phyloP scores from a whole-genome alignment of 2,329 filamentous ascomycete species.

The Pseudogymnoascus sp. region DNA sequence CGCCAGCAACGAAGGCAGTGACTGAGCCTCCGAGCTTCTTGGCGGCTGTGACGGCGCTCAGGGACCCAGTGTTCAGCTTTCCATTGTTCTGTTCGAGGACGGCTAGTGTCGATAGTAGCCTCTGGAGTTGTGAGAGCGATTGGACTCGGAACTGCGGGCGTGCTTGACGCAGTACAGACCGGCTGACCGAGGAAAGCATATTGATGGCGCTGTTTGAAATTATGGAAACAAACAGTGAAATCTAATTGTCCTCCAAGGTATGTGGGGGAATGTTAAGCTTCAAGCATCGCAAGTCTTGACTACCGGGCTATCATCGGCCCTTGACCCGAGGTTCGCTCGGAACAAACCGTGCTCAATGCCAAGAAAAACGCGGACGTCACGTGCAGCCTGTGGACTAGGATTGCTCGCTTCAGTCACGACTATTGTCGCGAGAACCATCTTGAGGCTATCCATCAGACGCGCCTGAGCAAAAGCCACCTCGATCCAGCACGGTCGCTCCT shows the following conservation, averaged over 20 bases:
- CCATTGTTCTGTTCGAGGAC: conserved; percentile 90
- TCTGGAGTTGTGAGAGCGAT: conserved; percentile 46
- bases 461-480: neutral
- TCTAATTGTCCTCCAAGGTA: conserved; percentile 10
- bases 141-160: conserved; percentile 34
- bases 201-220: conserved; percentile 13
- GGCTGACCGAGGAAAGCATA: conserved; percentile 27
- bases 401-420: conserved; percentile 7
- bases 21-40: conserved; percentile 77
- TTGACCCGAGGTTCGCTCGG: conserved; percentile 9
- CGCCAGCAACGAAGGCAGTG: conserved; percentile 81
- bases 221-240: conserved; percentile 4
- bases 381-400: neutral
- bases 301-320: conserved; percentile 9
- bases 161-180: conserved; percentile 24
- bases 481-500: conserved; percentile 2
- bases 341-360: conserved; percentile 2
- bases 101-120: conserved; percentile 79
- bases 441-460: conserved; percentile 8
- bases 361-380: neutral
- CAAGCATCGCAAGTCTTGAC: conserved; percentile 6
- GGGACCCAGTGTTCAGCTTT: conserved; percentile 71
- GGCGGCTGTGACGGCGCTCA: conserved; percentile 79
- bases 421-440: conserved; percentile 7
- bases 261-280: conserved; percentile 6